Evolutionary conservation across 2,329 filamentous ascomycete genomes (phyloP).

Genomic region (Pestalotiopsis sp.): DNA sequence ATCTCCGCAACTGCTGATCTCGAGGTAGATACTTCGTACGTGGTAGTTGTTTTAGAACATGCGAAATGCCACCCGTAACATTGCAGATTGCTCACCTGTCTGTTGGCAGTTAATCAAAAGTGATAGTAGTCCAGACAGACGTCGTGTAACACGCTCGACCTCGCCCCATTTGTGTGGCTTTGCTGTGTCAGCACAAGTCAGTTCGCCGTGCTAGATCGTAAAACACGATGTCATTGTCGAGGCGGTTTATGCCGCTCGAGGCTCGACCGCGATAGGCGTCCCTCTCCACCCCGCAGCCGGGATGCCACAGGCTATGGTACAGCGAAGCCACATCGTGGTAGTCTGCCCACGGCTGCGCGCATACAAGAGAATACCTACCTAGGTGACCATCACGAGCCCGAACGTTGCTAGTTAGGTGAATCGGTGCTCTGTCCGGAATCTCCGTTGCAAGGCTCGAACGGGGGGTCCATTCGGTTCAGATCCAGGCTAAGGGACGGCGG

Average conservation of each 20-base stretch:
- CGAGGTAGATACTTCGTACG: neutral
- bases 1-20: neutral
- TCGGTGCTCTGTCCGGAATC: neutral
- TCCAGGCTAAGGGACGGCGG: neutral
- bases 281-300: neutral
- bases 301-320: neutral
- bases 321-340: neutral
- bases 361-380: neutral
- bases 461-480: neutral
- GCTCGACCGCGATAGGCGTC: neutral
- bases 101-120: neutral
- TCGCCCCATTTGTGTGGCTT: neutral
- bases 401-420: neutral
- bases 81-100: neutral
- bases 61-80: slow-evolving; percentile 4
- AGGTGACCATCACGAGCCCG: neutral
- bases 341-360: neutral
- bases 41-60: neutral
- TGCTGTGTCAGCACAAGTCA: neutral
- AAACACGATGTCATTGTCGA: neutral
- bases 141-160: neutral
- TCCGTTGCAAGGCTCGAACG: neutral
- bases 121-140: neutral
- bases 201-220: neutral
- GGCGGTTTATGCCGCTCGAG: neutral